Base-by-base conservation (phyloP, 2,329 filamentous ascomycete species). In the Sphaerulina vaccinii region DNA sequence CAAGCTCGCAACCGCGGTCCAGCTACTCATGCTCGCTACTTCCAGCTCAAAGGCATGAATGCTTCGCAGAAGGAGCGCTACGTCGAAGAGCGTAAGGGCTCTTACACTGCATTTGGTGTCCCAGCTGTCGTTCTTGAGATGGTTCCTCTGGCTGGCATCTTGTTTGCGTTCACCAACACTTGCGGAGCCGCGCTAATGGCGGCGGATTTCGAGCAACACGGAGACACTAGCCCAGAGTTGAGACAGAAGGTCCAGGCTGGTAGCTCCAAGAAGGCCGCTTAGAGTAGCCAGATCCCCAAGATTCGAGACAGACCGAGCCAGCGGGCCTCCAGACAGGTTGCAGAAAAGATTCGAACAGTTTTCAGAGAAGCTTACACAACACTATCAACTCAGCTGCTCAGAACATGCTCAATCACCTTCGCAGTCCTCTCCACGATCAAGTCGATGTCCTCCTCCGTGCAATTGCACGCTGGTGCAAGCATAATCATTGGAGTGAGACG, bases 181-280 rank as follows among this genome's bases (percentile, higher is more conserved):
- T 90, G 95, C 52, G 92, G 90, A 6, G 92, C 91, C 48, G 92
- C 92, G 6, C 74, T 97, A n/a, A 96, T 90, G 90, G 91, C 92
- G 35, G 88, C 89, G 15, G 90, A 72, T 41, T 51, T 71, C 19
- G 70, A 72, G 58, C 55, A 62, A 42, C 59, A 57, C 11, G 55
- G 61, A 10, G 63, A 60, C 2, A 69, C 66, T 9, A 62, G 68
- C 2, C 67, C 65, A 19, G 64, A 56, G 23, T 55, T 71, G 29
- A 59, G 62, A 43, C 64, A 69, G 32, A 61, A 68, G 51, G 65
- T 63, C 3, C 29, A 36, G 29, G 45, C 45, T 8, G 13, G 37
- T 16, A 45, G 18, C 35, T n/a, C 42, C 11, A 22, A 45, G 27
- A 32, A 24, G 29, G 27, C 27, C 9, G 8, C 27, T 11, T 32